Evolutionary conservation across 805 yeast species (phyloP).

Genomic region (Sugiyamaella chiloensis): DNA sequence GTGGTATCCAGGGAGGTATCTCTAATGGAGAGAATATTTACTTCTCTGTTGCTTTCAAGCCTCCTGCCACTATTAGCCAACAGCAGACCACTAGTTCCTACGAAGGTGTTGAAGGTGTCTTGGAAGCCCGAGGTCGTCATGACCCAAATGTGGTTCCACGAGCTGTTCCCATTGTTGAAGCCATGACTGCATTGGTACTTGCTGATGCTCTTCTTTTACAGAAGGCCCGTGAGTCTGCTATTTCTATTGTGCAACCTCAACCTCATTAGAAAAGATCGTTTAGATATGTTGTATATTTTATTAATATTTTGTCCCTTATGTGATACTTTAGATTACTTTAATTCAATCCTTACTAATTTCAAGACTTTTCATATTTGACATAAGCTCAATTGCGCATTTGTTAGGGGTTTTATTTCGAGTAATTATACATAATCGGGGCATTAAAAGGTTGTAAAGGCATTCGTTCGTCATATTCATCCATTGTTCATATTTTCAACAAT

Average conservation of each 20-base stretch:
- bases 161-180: slow-evolving; percentile 97
- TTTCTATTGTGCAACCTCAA: slow-evolving; percentile 24
- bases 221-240: slow-evolving; percentile 69
- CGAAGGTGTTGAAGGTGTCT: slow-evolving; percentile 80
- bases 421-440: neutral
- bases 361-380: too few species aligned
- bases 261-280: neutral
- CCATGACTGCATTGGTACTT: slow-evolving; percentile 94
- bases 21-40: slow-evolving; percentile 93
- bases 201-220: slow-evolving; percentile 85
- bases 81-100: slow-evolving; percentile 86
- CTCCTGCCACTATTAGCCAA: slow-evolving; percentile 96
- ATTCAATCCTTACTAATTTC: too few species aligned
- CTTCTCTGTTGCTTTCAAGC: slow-evolving; percentile 94
- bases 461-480: too few species aligned
- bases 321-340: too few species aligned
- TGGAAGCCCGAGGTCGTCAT: slow-evolving; percentile 97
- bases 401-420: neutral
- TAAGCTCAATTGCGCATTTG: neutral
- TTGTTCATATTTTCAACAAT: too few species aligned
- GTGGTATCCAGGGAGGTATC: slow-evolving; percentile 98
- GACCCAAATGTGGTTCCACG: slow-evolving; percentile 98
- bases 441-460: too few species aligned
- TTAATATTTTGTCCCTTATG: neutral
- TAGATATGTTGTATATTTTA: neutral